These are phyloP conservation scores for Mycena sp. DNA, from an alignment of 1,284 basidiomycete species.

Conservation along the genomic window DNA sequence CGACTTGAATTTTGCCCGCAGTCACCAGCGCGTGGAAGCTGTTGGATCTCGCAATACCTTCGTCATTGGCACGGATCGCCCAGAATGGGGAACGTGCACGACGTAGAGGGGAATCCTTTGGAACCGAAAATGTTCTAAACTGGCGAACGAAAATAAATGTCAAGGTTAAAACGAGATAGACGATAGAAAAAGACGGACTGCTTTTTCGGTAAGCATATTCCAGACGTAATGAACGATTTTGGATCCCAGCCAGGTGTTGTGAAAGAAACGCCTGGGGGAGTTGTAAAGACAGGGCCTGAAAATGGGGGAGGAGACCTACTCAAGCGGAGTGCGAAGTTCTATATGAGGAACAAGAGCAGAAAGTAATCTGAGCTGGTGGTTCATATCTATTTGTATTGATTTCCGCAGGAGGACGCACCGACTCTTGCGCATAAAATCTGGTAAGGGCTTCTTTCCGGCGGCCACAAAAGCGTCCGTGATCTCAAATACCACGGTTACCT, in stretches of 20 bases:
- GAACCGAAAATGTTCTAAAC: constrained; percentile 50
- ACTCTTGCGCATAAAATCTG: constrained; percentile 61
- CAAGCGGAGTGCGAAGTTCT: too few species aligned
- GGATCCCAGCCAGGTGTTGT: constrained; percentile 52
- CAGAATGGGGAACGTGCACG: constrained; percentile 54
- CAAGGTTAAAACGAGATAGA: background rate
- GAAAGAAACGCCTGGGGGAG: constrained; percentile 53
- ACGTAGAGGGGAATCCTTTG: constrained; percentile 55
- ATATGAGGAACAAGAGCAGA: too few species aligned
- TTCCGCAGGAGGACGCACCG: too few species aligned
- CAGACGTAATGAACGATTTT: constrained; percentile 50
- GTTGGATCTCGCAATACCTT: constrained; percentile 51
- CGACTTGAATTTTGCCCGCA: constrained; percentile 54
- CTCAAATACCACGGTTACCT: constrained; percentile 60
- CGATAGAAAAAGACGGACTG: constrained; percentile 39
- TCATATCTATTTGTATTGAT: too few species aligned
- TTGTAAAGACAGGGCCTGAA: constrained; percentile 48
- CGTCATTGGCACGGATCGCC: constrained; percentile 59
- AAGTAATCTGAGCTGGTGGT: too few species aligned
- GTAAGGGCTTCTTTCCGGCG: constrained; percentile 53
- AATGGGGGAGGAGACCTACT: constrained; percentile 51
- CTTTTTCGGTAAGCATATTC: constrained; percentile 40
- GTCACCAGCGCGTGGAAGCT: constrained; percentile 51
- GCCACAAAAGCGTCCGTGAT: constrained; percentile 56
- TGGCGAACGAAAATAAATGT: constrained; percentile 35